A percentile compares a stretch with the other conserved stretches of the same genome.
phyloP scores from a whole-genome alignment of 2,329 filamentous ascomycete species.

The Microdochium nivale region DNA sequence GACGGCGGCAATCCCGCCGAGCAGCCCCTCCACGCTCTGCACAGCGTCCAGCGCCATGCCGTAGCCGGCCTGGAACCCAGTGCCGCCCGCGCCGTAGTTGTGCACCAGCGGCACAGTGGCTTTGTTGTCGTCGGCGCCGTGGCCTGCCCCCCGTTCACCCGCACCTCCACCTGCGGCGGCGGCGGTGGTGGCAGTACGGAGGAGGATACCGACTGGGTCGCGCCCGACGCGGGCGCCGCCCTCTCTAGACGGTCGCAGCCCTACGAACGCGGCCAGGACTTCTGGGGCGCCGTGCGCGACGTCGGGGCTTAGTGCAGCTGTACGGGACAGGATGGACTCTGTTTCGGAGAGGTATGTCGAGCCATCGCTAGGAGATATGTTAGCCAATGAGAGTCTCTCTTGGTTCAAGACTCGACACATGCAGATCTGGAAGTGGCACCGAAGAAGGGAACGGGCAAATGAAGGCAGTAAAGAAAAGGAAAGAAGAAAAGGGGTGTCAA shows the following conservation, averaged over 20 bases:
- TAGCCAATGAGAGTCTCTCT: too few species aligned
- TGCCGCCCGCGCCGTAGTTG: conserved; percentile 36
- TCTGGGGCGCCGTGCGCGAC: conserved; percentile 15
- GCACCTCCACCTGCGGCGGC: not conserved
- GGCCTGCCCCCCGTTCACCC: too few species aligned
- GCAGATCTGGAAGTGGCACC: too few species aligned
- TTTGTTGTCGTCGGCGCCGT: not conserved
- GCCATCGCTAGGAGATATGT: too few species aligned
- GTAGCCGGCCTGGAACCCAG: conserved; percentile 34
- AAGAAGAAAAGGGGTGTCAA: not conserved
- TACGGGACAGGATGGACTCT: conserved; percentile 25
- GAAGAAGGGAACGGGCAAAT: too few species aligned
- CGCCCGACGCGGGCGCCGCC: conserved; percentile 36
- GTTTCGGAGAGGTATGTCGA: conserved; percentile 27
- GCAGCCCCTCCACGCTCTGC: conserved; percentile 4
- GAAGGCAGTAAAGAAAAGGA: not conserved
- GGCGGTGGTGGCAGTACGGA: conserved; percentile 9
- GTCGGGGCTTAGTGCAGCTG: conserved; percentile 17
- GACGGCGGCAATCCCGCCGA: not conserved
- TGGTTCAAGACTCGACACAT: too few species aligned
- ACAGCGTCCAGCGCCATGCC: conserved; percentile 29
- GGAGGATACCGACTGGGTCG: conserved; percentile 14
- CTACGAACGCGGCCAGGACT: conserved; percentile 22
- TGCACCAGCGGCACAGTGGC: conserved; percentile 22
- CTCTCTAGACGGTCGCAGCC: conserved; percentile 24